These are phyloP conservation scores for Clavariopsis aquatica DNA, from an alignment of 495 filamentous ascomycete genomes.

Conservation along the genomic window DNA sequence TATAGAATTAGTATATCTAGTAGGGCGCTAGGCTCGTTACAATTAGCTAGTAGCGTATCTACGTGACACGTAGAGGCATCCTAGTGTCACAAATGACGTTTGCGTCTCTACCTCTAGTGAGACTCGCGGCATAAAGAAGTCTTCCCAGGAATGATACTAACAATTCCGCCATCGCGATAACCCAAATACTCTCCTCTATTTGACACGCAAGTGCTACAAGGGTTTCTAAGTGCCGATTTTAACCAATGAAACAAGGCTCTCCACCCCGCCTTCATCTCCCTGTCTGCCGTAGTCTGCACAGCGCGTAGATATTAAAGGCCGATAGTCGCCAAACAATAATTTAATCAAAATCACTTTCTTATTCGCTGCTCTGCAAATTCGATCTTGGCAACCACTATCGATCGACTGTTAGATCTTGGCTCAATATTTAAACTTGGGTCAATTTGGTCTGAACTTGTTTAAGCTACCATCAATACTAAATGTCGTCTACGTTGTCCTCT, in stretches of 20 bases:
- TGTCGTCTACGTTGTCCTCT: not conserved
- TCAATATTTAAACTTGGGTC: not conserved
- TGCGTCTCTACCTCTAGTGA: too few species aligned
- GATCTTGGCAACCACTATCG: not conserved
- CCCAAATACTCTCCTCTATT: not conserved
- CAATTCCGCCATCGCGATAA: too few species aligned
- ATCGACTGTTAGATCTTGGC: slow-evolving; percentile 8
- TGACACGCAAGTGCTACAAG: not conserved
- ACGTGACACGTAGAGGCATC: too few species aligned
- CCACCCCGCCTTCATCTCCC: slow-evolving; percentile 1
- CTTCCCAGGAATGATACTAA: too few species aligned
- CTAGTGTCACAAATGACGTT: too few species aligned
- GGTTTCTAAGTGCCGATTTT: not conserved
- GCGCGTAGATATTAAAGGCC: slow-evolving; percentile 1
- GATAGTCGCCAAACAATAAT: not conserved
- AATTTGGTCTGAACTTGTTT: not conserved
- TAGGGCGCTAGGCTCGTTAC: too few species aligned
- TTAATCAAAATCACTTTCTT: not conserved
- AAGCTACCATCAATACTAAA: not conserved
- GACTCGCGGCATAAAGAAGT: too few species aligned
- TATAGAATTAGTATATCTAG: too few species aligned
- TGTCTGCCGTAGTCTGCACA: not conserved
- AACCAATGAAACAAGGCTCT: slow-evolving; percentile 1
- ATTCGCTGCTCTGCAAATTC: slow-evolving; percentile 7
- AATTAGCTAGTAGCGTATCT: too few species aligned